These are phyloP conservation scores for Claviceps fusiformis DNA, from an alignment of 2,329 filamentous ascomycete species.

Conservation along the genomic window DNA sequence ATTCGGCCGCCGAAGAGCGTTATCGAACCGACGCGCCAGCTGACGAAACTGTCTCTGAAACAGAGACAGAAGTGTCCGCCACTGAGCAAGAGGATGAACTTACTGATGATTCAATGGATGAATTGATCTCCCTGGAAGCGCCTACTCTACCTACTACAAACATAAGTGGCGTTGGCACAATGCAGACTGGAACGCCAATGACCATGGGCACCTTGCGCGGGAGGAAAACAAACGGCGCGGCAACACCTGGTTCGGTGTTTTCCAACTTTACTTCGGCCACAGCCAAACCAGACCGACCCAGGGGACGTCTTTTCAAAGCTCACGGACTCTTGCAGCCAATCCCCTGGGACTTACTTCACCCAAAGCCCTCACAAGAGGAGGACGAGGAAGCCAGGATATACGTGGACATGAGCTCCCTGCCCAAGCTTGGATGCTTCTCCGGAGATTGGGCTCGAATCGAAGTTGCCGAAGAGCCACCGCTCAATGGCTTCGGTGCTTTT, in stretches of 20 bases:
- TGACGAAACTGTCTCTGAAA: slow-evolving; percentile 49
- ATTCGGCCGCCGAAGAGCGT: slow-evolving; percentile 76
- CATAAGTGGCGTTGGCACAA: slow-evolving; percentile 65
- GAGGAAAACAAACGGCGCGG: slow-evolving; percentile 53
- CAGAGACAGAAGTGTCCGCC: slow-evolving; percentile 48
- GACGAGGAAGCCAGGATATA: slow-evolving; percentile 86
- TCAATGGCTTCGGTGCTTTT: slow-evolving; percentile 52
- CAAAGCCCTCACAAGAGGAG: slow-evolving; percentile 61
- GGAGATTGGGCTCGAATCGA: slow-evolving; percentile 92
- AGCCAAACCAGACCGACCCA: slow-evolving; percentile 55
- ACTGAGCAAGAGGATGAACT: slow-evolving; percentile 57
- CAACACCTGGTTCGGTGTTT: slow-evolving; percentile 77
- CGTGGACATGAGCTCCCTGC: slow-evolving; percentile 73
- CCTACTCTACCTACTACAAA: slow-evolving; percentile 66
- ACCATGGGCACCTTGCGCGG: slow-evolving; percentile 48
- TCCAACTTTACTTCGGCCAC: slow-evolving; percentile 81
- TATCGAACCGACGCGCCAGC: slow-evolving; percentile 43
- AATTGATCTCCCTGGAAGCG: slow-evolving; percentile 79
- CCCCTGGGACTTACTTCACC: slow-evolving; percentile 67
- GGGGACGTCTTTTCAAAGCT: slow-evolving; percentile 71
- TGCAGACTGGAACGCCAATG: slow-evolving; percentile 70
- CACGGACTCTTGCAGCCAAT: slow-evolving; percentile 62
- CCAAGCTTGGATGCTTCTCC: slow-evolving; percentile 89
- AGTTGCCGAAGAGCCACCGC: slow-evolving; percentile 57
- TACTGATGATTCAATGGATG: slow-evolving; percentile 84